Base-by-base conservation (phyloP, 164 flowering plant genomes). In the Saururus chinensis region DNA sequence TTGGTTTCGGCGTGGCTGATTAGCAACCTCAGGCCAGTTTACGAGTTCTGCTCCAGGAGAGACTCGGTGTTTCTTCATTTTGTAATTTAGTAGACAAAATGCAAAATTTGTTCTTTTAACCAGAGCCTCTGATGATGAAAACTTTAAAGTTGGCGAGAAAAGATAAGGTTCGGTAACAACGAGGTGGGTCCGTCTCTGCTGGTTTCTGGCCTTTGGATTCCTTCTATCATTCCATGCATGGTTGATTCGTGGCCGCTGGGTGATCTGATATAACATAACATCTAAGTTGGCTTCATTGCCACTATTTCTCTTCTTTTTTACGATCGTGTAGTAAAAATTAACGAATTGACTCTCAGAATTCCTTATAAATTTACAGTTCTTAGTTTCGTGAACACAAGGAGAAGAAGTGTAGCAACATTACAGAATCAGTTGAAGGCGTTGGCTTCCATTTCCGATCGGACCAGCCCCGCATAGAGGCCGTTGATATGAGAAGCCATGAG, bases 401-500 rank as follows among this genome's bases (percentile, higher is more conserved):
- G 12, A 10, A 10, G 5, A 42, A 10, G 1, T 11, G 11, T 40
- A 40, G 6, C 42, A 40, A 6, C 6, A 6, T 6, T 40, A 40
- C 7, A 2, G 40, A 17, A 19, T 79, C 77, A 82, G 51, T 80
- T 25, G 70, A 85, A 75, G 24, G 84, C 87, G 69, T 68, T 69
- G 52, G 87, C 82, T 75, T 85, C 90, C 59, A 73, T 74, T 66
- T 87, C 90, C 5, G 82, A 72, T 0, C 77, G 66, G 64, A 85
- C 88, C 59, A 85, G 63, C 62, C 45, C 69, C 17, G 89, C 85
- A 64, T 88, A 85, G 40, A 76, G 66, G 24, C 87, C 86, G 67
- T 75, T 72, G 1, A 62, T 59, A 64, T 82, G 73, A 25, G 80
- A 71, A 56, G 78, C 64, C 87, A 88, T 68, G 64, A 88, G 86